Evolutionary conservation across 352 stramenopile species (phyloP), one percentile per base, ranked within the genome.

Genomic region (Phytopythium vexans): DNA sequence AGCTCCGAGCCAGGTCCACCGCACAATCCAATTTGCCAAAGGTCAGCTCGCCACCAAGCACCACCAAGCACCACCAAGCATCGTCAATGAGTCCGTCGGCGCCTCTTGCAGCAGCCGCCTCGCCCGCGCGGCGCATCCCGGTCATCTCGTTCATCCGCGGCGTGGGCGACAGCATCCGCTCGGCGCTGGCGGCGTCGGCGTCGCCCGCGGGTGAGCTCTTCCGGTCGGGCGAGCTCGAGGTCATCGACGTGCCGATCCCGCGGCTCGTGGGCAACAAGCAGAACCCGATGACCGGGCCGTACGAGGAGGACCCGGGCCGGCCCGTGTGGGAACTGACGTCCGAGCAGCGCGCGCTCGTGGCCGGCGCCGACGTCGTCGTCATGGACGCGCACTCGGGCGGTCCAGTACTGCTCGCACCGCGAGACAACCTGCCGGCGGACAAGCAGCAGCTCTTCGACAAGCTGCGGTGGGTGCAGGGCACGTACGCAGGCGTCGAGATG

Each of bases 401-500:
- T 0, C 58, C 53, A 0, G 42, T 74, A 21, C 67, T 78, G 46
- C 46, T 74, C 33, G 56, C 43, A 9, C 65, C 65, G 33, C 64
- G 72, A n/a, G 50, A 63, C 14, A 69, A 69, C 52, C 54, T 74
- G 12, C 58, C 61, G 8, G 40, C 57, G 39, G 62, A 71, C 58
- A 70, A 72, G 38, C 58, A 59, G 32, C 50, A 68, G 31, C 50
- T 74, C 32, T 34, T 74, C 14, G 41, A 40, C 45, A 65, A 69
- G 6, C 41, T 78, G 39, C 59, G 71, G 49, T 78, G 69, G 69
- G 57, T 78, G 43, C 69, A 78, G 45, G 62, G 58, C 42, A 78
- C 66, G 3, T 78, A 72, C 47, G 69, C 69, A 10, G 69, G 69
- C 8, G 66, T 78, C 6, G 69, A 78, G 27, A 56, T 54, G 44